Evolutionary conservation across 495 filamentous ascomycete genomes (phyloP), one percentile per base, ranked within the genome.

Genomic region (Friedmanniomyces simplex): DNA sequence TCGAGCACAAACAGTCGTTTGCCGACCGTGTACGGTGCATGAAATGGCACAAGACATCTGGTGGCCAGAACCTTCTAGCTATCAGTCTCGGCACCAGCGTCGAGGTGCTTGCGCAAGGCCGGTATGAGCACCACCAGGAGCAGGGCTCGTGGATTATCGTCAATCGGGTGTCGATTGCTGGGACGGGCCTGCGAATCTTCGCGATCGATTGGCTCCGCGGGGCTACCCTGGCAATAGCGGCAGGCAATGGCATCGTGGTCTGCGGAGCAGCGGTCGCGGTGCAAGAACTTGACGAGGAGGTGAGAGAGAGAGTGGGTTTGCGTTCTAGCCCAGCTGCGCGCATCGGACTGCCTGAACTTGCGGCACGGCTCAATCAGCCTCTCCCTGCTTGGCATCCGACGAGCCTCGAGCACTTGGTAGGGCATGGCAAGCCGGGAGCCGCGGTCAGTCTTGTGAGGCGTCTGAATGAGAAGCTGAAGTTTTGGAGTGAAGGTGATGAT

Each of bases 301-400:
- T 80, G 21, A 76, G 76, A 3, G 77, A 83, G 52, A 76, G 79
- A n/a, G 76, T 80, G 1, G 81, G 79, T 34, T 76, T 80, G 1
- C 79, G 49, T 43, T 43, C 39, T 43, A 13, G 18, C 14, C 39
- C 13, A 16, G 30, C 2, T 2, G 2, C 10, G 18, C 18, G n/a
- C 14, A 34, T 52, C 11, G n/a, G 13, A 1, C 11, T 64, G 47
- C 10, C 32, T 4, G 21, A 49, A 8, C 11, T 64, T 18, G 24
- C 57, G 13, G 1, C 84, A 54, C 74, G 84, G 47, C 71, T 97
- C 39, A 96, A 96, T 66, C 88, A 88, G 0, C 87, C 90, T 16
- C 73, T 96, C 30, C 91, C 94, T 5, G 80, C 94, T 8, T 99
- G 91, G 65, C 93, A 99, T 63, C 94, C 94, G 8, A 89, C 95